Percentiles rank a stretch among this genome's conserved stretches.
Evolutionary conservation across 176 grass and related monocot genomes (phyloP).

Genomic region (Carex myosuroides): DNA sequence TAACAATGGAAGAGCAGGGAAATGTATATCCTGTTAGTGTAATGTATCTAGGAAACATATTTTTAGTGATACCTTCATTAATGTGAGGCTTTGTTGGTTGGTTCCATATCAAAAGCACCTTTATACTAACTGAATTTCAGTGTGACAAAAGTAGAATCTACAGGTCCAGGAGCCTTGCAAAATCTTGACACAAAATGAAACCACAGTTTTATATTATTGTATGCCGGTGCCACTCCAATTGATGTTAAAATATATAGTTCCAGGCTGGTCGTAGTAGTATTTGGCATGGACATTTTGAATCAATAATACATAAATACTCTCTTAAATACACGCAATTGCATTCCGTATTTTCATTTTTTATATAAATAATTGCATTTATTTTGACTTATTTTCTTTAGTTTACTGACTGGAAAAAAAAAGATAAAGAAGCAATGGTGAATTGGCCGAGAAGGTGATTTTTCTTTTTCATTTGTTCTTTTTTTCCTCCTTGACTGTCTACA

Average conservation of each 20-base stretch:
- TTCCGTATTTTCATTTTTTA: too few species aligned
- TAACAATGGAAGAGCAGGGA: neutral
- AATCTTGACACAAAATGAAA: neutral
- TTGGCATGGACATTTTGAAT: neutral
- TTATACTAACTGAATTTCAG: neutral
- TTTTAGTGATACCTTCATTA: neutral
- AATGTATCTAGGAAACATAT: neutral
- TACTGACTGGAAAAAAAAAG: too few species aligned
- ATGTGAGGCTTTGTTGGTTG: neutral
- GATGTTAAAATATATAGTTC: neutral
- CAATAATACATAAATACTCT: too few species aligned
- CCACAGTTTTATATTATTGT: neutral
- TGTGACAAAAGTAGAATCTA: neutral
- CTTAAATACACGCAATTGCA: too few species aligned
- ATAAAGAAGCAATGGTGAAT: too few species aligned
- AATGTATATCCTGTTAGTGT: slow-evolving; percentile 12
- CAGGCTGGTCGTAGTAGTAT: neutral
- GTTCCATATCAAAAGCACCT: neutral
- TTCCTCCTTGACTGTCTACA: too few species aligned
- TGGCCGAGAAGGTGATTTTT: too few species aligned
- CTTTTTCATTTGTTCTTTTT: too few species aligned
- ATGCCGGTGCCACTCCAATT: neutral
- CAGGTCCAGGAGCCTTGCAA: neutral
- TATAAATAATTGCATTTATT: too few species aligned
- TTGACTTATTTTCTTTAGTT: too few species aligned